Evolutionary conservation across 106 monocot species (phyloP), one percentile per base, ranked within the genome.

Genomic region (Dactylorhiza incarnata): DNA sequence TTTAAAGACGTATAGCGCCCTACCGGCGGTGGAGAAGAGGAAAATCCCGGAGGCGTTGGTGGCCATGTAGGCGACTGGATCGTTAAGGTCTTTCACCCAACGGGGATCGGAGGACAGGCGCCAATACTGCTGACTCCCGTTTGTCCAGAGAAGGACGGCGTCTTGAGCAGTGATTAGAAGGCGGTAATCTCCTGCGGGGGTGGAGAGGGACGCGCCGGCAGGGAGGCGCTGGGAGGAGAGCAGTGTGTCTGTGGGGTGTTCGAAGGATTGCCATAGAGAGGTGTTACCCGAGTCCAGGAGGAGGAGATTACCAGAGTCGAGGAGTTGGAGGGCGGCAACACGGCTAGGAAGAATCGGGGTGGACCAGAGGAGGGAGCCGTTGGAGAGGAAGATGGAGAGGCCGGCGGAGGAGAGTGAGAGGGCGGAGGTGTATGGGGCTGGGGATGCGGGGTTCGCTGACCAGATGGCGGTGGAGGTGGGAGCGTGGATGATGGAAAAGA

Each of bases 231-330:
- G 96, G 6, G 76, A 80, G 55, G 89, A 79, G 22, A 97, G 59
- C n/a, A 97, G 47, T 9, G 84, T 83, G 51, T 97, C 91, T 4
- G 91, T 85, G 16, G 96, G 93, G 62, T 87, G 77, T 12, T 94
- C 86, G 76, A 97, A 91, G 67, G 91, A 93, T 72, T 89, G 89
- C 96, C 96, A 97, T 3, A 97, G 84, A 10, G 93, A 76, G 29
- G 62, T 16, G 72, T 94, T 94, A 6, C 62, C 25, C 2, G 71
- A 25, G 54, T 87, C 86, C 5, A 46, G 69, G 67, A 89, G 84
- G 29, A 94, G 85, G 45, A 81, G 51, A 58, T 94, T 81, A 74
- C 94, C 94, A 46, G 93, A 91, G 59, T 82, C 66, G 48, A 91
- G 91, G 54, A 79, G 78, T 14, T 90, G 89, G 7, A 80, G 89